Base-by-base conservation (phyloP, 306 rosid species). In the Fragaria nilgerrensis region DNA sequence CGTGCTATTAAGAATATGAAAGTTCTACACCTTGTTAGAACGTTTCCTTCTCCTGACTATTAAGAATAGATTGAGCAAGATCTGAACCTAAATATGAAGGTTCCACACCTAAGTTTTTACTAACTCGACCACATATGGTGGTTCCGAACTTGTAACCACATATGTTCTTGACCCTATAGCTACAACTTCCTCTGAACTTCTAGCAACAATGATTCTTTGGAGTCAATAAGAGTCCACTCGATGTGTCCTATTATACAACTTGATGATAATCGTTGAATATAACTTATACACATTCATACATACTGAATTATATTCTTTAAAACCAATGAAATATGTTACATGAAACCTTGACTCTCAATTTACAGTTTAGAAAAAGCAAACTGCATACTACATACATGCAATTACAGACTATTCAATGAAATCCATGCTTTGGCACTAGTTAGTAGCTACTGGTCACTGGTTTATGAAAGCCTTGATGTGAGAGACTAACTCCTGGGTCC, bases 401-500 rank as follows among this genome's bases (percentile, higher is more conserved):
- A 37, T 22, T 2, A 48, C 55, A 72, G 12, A 34, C 23, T 34
- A 6, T 64, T 64, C 12, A 7, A 64, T 34, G 13, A 64, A 15
- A 64, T 34, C 13, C 45, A 64, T 16, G 37, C 17, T 45, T 45
- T 45, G 17, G 41, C 41, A 23, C 37, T 61, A 27, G 66, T 16
- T 17, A 44, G 14, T 27, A 34, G 70, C 22, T 27, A 36, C 23
- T 44, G 43, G 37, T 70, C 71, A 84, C 34, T 82, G 78, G 47
- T 75, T 77, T 25, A 87, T 19, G 83, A 89, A 94, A 61, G 53
- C 76, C 61, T 56, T 87, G 81, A 94, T 76, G 56, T 82, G 88
- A 71, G 84, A 82, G 36, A 89, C 52, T 88, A 94, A 83, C 73
- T 94, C 96, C 73, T 81, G 91, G n/a, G 86, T 76, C 20, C 92